These are phyloP conservation scores for Hemisphaericaspora subhashii DNA, from an alignment of 1,139 yeast genomes.

Conservation along the genomic window DNA sequence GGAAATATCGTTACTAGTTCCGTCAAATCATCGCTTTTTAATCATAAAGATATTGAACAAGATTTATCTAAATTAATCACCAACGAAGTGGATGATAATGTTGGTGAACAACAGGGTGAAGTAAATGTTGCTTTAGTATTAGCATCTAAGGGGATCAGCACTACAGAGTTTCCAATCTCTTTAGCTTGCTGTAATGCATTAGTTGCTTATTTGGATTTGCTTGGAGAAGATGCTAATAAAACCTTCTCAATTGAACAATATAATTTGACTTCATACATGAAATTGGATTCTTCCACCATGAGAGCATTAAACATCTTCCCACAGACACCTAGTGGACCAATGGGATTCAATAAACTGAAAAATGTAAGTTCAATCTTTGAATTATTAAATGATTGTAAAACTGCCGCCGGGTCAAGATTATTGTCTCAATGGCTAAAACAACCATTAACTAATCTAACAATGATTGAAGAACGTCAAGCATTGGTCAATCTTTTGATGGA, in stretches of 20 bases:
- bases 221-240: slow-evolving; percentile 44
- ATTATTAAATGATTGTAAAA: slow-evolving; percentile 81
- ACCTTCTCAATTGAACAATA: slow-evolving; percentile 62
- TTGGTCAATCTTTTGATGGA: slow-evolving; percentile 73
- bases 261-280: slow-evolving; percentile 76
- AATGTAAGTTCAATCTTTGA: slow-evolving; percentile 67
- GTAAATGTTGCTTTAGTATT: slow-evolving; percentile 49
- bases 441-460: slow-evolving; percentile 67
- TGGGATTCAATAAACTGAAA: slow-evolving; percentile 41
- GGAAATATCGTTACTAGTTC: slow-evolving; percentile 74
- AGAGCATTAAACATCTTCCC: slow-evolving; percentile 88
- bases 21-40: slow-evolving; percentile 56
- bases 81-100: slow-evolving; percentile 42
- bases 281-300: slow-evolving; percentile 86
- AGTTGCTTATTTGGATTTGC: slow-evolving; percentile 60
- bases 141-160: slow-evolving; percentile 56
- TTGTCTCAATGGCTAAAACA: slow-evolving; percentile 95
- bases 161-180: slow-evolving; percentile 33
- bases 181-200: slow-evolving; percentile 61
- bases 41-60: slow-evolving; percentile 64
- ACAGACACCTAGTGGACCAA: slow-evolving; percentile 35
- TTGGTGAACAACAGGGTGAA: slow-evolving; percentile 21
- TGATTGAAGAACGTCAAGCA: slow-evolving; percentile 66
- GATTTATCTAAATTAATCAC: slow-evolving; percentile 68
- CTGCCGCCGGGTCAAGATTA: slow-evolving; percentile 80